Evolutionary conservation across 1,284 basidiomycete species (phyloP).

Genomic region (Vanrija pseudolonga): DNA sequence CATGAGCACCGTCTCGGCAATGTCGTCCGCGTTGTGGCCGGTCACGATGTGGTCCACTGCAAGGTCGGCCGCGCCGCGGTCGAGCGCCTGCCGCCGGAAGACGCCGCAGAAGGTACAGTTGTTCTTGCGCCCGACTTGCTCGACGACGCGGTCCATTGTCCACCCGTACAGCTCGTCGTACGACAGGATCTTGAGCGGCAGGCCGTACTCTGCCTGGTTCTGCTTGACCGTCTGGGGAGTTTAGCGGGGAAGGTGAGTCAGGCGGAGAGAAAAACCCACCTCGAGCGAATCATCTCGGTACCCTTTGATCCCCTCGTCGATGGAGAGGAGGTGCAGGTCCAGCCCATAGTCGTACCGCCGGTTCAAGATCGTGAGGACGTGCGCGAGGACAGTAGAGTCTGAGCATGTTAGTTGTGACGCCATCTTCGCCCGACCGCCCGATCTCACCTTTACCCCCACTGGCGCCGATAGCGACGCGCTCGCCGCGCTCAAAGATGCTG

Average conservation of each 20-base stretch:
- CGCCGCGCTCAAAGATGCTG: conserved; percentile 79
- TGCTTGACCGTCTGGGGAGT: conserved; percentile 82
- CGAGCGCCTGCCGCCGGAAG: conserved; percentile 91
- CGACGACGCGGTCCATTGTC: conserved; percentile 98
- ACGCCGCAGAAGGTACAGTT: conserved; percentile 99
- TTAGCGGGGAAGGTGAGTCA: neutral
- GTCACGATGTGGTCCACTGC: conserved; percentile 97
- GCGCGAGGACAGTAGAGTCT: conserved; percentile 97
- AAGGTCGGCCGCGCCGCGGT: conserved; percentile 84
- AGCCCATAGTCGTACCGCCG: conserved; percentile 90
- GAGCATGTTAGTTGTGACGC: neutral
- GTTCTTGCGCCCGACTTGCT: conserved; percentile 91
- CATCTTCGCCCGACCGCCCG: neutral
- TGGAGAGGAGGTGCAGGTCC: conserved; percentile 87
- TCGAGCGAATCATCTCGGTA: conserved; percentile 97
- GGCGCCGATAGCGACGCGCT: conserved; percentile 94
- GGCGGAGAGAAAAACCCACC: conserved; percentile 52
- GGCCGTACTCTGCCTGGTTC: conserved; percentile 90
- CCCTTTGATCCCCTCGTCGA: conserved; percentile 98
- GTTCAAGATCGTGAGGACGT: conserved; percentile 94
- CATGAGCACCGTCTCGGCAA: conserved; percentile 98
- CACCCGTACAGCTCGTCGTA: conserved; percentile 97
- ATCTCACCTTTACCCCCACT: conserved; percentile 89
- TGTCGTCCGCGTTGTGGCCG: conserved; percentile 98
- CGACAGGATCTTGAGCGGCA: conserved; percentile 92